Conservation (phyloP, 495 filamentous ascomycete species). For the Saxispiralis lemnorum region DNA sequence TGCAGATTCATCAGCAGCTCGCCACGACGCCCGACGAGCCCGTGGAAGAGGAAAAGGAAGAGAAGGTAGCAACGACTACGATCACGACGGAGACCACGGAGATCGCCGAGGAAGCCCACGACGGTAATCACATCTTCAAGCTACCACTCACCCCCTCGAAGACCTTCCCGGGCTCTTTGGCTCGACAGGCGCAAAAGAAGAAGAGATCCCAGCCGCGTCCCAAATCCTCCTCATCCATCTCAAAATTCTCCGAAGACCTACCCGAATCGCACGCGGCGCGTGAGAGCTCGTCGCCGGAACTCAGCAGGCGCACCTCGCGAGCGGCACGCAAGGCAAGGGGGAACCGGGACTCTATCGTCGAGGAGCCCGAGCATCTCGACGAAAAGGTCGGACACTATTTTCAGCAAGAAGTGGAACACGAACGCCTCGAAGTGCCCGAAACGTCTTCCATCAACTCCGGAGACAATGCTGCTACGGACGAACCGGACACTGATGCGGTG, state of each 20-base stretch:
- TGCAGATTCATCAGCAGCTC: not conserved
- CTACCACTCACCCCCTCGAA: no score
- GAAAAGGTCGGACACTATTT: not conserved
- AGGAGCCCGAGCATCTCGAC: not conserved
- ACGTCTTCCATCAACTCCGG: not conserved
- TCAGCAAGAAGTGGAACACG: constrained; percentile 3
- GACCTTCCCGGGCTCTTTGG: no score
- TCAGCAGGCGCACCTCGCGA: not conserved
- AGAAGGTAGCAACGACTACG: no score
- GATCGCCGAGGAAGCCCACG: no score
- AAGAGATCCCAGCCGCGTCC: not conserved
- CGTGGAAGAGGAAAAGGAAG: no score
- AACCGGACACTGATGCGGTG: not conserved
- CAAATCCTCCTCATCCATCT: not conserved
- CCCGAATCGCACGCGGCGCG: not conserved
- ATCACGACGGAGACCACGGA: no score
- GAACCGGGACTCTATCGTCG: not conserved
- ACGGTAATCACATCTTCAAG: no score
- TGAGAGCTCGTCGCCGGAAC: not conserved
- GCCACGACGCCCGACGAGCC: no score
- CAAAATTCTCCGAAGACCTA: constrained; percentile 1
- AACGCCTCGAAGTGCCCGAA: no score
- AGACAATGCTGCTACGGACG: not conserved
- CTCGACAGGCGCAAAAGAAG: not conserved
- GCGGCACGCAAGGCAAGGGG: not conserved